These are phyloP conservation scores for Fusarium coffeatum DNA, from an alignment of 2,329 filamentous ascomycete genomes.

Conservation along the genomic window DNA sequence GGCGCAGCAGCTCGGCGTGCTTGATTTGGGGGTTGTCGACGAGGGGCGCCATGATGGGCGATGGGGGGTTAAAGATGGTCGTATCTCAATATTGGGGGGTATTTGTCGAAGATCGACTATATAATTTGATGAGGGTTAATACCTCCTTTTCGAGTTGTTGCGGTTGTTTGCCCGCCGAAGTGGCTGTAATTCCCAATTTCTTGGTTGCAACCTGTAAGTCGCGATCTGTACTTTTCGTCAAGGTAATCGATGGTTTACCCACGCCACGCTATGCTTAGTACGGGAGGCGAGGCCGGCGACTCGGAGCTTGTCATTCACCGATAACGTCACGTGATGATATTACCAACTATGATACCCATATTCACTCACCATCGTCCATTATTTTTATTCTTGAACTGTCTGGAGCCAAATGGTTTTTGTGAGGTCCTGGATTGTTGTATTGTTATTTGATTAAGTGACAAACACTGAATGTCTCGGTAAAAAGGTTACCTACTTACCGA, in stretches of 20 bases:
- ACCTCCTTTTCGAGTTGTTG: constrained; percentile 10
- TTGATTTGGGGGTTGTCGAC: constrained; percentile 93
- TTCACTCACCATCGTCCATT: constrained; percentile 29
- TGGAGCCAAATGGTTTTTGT: background rate
- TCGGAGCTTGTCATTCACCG: constrained; percentile 37
- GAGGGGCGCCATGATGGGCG: constrained; percentile 74
- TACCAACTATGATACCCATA: background rate
- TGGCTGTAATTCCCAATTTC: constrained; percentile 33
- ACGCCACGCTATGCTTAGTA: constrained; percentile 25
- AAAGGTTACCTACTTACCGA: background rate
- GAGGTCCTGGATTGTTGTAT: background rate
- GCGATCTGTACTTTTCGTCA: constrained; percentile 49
- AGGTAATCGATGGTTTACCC: constrained; percentile 33
- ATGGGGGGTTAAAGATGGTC: constrained; percentile 20
- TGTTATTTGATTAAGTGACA: background rate
- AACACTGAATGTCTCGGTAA: background rate
- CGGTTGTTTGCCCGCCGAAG: constrained; percentile 21
- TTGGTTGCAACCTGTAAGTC: constrained; percentile 39
- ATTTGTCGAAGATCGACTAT: background rate
- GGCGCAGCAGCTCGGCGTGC: constrained; percentile 87
- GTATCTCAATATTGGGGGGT: constrained; percentile 19
- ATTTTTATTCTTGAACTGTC: constrained; percentile 10
- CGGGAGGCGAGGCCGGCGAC: constrained; percentile 19
- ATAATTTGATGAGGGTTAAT: constrained; percentile 4
- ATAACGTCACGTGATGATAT: constrained; percentile 31